Conservation (phyloP, 73 alveolate species). For the Halteria grandinella region DNA sequence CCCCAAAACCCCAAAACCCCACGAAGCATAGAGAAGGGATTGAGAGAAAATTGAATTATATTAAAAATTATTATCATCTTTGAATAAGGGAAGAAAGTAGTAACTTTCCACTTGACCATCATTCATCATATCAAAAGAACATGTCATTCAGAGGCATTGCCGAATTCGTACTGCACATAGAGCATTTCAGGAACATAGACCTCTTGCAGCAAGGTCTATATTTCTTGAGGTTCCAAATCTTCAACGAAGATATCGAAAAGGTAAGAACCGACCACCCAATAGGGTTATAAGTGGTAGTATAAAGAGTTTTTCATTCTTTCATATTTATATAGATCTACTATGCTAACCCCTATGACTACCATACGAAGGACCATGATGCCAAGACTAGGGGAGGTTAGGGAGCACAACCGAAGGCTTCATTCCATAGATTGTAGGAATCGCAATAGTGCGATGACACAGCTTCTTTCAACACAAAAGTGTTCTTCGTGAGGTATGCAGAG, state of each 20-base stretch:
- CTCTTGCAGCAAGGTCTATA: constrained; percentile 34
- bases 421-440: constrained; percentile 35
- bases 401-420: constrained; percentile 15
- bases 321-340: constrained; percentile 34
- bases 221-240: constrained; percentile 16
- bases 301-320: too few species aligned
- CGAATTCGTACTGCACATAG: constrained; percentile 37
- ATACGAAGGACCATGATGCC: constrained; percentile 10
- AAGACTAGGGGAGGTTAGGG: too few species aligned
- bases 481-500: constrained; percentile 53
- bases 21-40: neutral
- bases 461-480: constrained; percentile 35
- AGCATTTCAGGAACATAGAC: constrained; percentile 43
- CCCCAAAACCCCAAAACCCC: constrained; percentile 26
- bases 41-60: neutral
- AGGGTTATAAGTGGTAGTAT: too few species aligned
- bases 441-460: constrained; percentile 17
- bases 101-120: too few species aligned
- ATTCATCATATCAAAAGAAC: too few species aligned
- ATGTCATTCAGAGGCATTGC: constrained; percentile 52
- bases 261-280: neutral
- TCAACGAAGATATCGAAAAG: constrained; percentile 45
- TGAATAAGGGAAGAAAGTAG: too few species aligned
- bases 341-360: constrained; percentile 41
- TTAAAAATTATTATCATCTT: neutral